These are phyloP conservation scores for Suhomyces wounanorum DNA, from an alignment of 1,139 yeast species.

Conservation along the genomic window DNA sequence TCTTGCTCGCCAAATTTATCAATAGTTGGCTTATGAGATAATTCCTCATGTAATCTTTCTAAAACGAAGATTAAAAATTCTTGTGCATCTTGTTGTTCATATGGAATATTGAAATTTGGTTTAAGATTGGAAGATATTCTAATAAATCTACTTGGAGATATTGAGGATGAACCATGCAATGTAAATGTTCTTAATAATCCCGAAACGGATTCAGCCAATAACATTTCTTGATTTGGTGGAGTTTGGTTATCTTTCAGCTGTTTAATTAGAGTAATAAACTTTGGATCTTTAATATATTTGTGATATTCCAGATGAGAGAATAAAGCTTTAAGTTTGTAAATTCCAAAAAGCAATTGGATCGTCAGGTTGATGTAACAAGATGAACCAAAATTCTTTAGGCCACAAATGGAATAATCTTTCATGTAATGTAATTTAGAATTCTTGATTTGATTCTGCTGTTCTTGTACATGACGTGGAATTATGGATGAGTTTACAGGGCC, in stretches of 20 bases:
- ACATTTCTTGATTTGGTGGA: slow-evolving; percentile 28
- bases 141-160: slow-evolving; percentile 66
- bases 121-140: slow-evolving; percentile 54
- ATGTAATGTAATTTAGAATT: slow-evolving; percentile 39
- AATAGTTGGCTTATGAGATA: slow-evolving; percentile 35
- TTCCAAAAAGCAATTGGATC: slow-evolving; percentile 64
- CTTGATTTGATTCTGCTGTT: slow-evolving; percentile 18
- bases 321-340: slow-evolving; percentile 41
- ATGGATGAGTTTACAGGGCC: slow-evolving; percentile 18
- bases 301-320: slow-evolving; percentile 47
- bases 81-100: slow-evolving; percentile 79
- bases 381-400: slow-evolving; percentile 67
- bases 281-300: slow-evolving; percentile 39
- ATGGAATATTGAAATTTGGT: slow-evolving; percentile 67
- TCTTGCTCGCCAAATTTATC: slow-evolving; percentile 18
- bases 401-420: slow-evolving; percentile 57
- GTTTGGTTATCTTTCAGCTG: slow-evolving; percentile 22
- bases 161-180: slow-evolving; percentile 59
- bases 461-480: slow-evolving; percentile 20
- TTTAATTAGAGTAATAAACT: slow-evolving; percentile 24
- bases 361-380: slow-evolving; percentile 75
- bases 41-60: slow-evolving; percentile 71
- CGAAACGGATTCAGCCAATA: slow-evolving; percentile 51
- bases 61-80: slow-evolving; percentile 67
- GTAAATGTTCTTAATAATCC: slow-evolving; percentile 46